Evolutionary conservation across 768 basidiomycete species (phyloP).

Genomic region (Vishniacozyma victoriae): DNA sequence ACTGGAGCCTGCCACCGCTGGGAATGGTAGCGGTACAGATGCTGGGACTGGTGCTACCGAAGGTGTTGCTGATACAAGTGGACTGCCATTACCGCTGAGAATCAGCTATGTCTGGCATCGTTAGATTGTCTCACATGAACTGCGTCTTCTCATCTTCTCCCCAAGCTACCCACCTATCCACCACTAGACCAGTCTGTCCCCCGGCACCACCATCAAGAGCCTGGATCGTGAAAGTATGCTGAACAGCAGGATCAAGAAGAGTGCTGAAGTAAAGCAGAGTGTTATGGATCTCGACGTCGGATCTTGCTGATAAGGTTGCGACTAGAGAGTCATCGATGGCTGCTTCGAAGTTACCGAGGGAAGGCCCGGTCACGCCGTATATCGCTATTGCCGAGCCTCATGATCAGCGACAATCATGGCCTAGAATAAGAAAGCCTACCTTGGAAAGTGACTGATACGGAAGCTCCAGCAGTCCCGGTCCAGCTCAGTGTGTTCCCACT

Average conservation of each 20-base stretch:
- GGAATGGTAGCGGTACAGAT: no score
- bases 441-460: conserved; percentile 23
- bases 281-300: conserved; percentile 18
- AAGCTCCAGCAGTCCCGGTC: conserved; percentile 22
- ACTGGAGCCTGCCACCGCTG: no score
- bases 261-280: conserved; percentile 24
- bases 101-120: not conserved
- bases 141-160: conserved; percentile 20
- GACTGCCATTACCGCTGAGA: conserved; percentile 3
- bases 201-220: conserved; percentile 3
- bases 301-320: conserved; percentile 6
- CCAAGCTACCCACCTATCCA: conserved; percentile 25
- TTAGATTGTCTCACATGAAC: conserved; percentile 13
- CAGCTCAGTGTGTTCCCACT: conserved; percentile 20
- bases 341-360: conserved; percentile 12
- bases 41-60: not conserved
- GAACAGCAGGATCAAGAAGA: conserved; percentile 19
- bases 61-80: not conserved
- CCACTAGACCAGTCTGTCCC: conserved; percentile 13
- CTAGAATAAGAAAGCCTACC: conserved; percentile 13
- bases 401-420: not conserved
- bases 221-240: conserved; percentile 18
- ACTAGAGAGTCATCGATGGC: conserved; percentile 9
- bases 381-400: conserved; percentile 27
- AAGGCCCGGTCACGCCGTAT: conserved; percentile 18